A percentile compares a stretch with the other conserved stretches of the same genome.
Conservation (phyloP, 257 asterid genomes). For the Jasminum sambac region DNA sequence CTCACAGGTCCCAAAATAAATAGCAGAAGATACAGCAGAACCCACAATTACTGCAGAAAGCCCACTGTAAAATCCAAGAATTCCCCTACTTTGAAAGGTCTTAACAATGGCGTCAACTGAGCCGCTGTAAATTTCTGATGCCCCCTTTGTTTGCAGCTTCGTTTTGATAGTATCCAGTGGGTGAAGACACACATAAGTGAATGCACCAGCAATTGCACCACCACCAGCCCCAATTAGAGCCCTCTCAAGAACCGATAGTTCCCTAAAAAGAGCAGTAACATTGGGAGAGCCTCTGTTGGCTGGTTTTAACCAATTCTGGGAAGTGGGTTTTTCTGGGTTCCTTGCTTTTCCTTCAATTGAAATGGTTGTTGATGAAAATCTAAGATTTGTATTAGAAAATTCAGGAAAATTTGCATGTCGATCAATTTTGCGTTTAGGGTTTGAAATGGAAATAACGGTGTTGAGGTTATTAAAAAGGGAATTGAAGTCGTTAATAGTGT, state of each 20-base stretch:
- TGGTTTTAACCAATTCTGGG: constrained; percentile 57
- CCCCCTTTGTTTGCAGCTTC: constrained; percentile 96
- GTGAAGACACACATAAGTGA: constrained; percentile 88
- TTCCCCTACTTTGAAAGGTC: constrained; percentile 71
- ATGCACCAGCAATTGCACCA: constrained; percentile 96
- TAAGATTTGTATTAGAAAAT: constrained; percentile 27
- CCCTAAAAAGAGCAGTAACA: constrained; percentile 65
- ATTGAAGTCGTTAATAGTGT: constrained; percentile 49
- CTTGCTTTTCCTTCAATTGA: constrained; percentile 41
- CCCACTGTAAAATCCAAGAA: constrained; percentile 88
- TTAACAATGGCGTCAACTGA: constrained; percentile 78
- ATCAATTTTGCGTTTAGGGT: constrained; percentile 26
- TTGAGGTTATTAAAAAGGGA: constrained; percentile 67
- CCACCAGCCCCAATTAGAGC: constrained; percentile 78
- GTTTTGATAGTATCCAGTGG: constrained; percentile 93
- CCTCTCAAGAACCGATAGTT: constrained; percentile 75
- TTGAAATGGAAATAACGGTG: constrained; percentile 46
- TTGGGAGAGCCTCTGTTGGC: constrained; percentile 59
- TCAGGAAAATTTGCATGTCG: constrained; percentile 16
- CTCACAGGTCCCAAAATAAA: constrained; percentile 96
- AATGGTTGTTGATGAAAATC: constrained; percentile 63
- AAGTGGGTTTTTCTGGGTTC: constrained; percentile 33
- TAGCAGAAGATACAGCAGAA: constrained; percentile 93
- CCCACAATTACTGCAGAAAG: constrained; percentile 94
- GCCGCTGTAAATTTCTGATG: constrained; percentile 78